Conservation (phyloP, 2,329 filamentous ascomycete species). For the Knoxdaviesia proteae region DNA sequence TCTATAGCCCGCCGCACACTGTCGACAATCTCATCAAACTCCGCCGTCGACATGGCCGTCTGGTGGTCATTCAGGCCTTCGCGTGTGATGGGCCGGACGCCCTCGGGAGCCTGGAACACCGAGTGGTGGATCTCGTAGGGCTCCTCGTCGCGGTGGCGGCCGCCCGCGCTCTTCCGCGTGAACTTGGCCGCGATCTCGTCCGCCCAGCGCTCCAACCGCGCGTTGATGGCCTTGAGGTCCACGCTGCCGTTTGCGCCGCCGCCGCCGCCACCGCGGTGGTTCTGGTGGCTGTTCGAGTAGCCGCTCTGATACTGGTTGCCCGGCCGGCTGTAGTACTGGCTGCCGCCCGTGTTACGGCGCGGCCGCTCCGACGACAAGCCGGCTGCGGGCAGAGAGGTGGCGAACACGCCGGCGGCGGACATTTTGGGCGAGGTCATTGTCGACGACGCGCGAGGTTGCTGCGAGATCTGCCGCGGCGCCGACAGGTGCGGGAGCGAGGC, state of each 20-base stretch:
- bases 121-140: conserved; percentile 90
- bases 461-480: conserved; percentile 33
- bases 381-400: conserved; percentile 5
- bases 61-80: conserved; percentile 47
- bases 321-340: too few relatives aligned
- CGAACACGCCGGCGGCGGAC: conserved; percentile 14
- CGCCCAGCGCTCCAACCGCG: conserved; percentile 83
- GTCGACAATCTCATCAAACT: conserved; percentile 78
- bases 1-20: conserved; percentile 81
- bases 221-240: conserved; percentile 96
- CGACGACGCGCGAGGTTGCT: conserved; percentile 29
- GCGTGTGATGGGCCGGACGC: conserved; percentile 58
- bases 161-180: conserved; percentile 63
- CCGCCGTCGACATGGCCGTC: conserved; percentile 48
- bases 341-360: neutral
- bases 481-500: conserved; percentile 28
- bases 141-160: conserved; percentile 55
- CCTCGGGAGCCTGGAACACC: conserved; percentile 85
- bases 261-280: conserved; percentile 36
- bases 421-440: conserved; percentile 36
- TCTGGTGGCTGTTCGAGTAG: neutral
- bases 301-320: neutral
- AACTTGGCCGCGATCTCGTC: conserved; percentile 96
- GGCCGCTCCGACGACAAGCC: too few relatives aligned
- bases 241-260: conserved; percentile 89